Base-by-base conservation (phyloP, 2,329 filamentous ascomycete genomes). In the Cladosporium sphaerospermum region DNA sequence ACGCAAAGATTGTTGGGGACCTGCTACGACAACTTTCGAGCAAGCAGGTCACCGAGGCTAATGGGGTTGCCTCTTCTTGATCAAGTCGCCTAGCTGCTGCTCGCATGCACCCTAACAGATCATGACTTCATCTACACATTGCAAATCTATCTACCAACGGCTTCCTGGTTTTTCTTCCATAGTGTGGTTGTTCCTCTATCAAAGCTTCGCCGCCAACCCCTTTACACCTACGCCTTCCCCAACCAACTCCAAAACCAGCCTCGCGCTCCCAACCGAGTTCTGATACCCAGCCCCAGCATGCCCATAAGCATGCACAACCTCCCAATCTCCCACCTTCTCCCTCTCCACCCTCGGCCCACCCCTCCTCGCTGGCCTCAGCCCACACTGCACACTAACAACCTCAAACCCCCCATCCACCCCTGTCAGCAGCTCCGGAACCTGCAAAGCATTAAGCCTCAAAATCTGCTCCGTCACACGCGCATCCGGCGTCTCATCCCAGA, bases 241-340 rank as follows among this genome's bases (percentile, higher is more conserved):
- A 11, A 69, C 62, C 56, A 69, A 45, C 37, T 44, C 55, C 40
- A 64, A 34, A 3, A 65, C 62, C 52, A 60, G 52, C 44, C 60
- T 63, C 40, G 64, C 61, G 48, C 51, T 52, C 5, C 65, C 65
- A 13, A 67, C 52, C 13, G 62, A 65, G 45, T 68, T 66, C 58
- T 69, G 66, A 59, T 65, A 73, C 51, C 75, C 75, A 40, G 69
- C 73, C 2, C 73, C 73, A 18, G 67, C 70, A 70, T 76, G 73
- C 10, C 74, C 75, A 69, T 77, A 78, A 48, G 67, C 63, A 69
- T 77, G 75, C 36, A 75, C 69, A 9, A 76, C 65, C 51, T 57
- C 61, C 59, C 59, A 63, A 11, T 57, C 58, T 3, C 59, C 64
- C 10, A 65, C 61, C 18, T 58, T 61, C 56, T 76, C 73, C 42